Conservation (phyloP, 441 rosid species). For the Isatis lusitanica region DNA sequence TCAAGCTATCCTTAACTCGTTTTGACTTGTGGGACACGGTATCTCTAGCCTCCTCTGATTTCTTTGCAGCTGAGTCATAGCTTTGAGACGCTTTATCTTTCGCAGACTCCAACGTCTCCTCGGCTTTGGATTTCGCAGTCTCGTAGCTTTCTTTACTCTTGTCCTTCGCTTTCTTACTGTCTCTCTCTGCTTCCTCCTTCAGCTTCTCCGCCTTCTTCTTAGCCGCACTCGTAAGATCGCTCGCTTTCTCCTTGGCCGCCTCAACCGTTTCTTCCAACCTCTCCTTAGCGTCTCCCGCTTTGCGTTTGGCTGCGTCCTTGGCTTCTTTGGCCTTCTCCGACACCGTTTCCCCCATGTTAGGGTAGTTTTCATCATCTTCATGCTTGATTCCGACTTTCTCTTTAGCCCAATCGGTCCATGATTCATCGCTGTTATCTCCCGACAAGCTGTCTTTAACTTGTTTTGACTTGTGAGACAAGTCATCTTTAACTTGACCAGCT, state of each 20-base stretch:
- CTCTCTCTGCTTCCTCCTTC: constrained; percentile 30
- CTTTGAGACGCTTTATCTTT: constrained; percentile 38
- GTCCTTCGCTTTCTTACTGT: constrained; percentile 23
- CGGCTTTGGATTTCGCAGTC: constrained; percentile 40
- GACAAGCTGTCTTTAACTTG: constrained; percentile 23
- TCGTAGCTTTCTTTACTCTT: constrained; percentile 28
- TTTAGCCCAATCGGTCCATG: constrained; percentile 35
- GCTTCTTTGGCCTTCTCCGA: constrained; percentile 30
- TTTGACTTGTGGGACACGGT: constrained; percentile 27
- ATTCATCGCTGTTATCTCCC: constrained; percentile 18
- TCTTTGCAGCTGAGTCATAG: constrained; percentile 30
- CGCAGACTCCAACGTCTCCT: constrained; percentile 36
- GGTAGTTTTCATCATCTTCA: neutral
- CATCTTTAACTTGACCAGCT: constrained; percentile 35
- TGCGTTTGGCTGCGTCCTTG: constrained; percentile 25
- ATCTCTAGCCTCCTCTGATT: constrained; percentile 28
- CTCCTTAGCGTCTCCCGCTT: constrained; percentile 29
- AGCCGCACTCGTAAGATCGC: constrained; percentile 37
- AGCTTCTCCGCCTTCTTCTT: constrained; percentile 35
- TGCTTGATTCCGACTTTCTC: constrained; percentile 30
- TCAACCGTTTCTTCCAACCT: constrained; percentile 31
- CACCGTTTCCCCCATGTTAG: constrained; percentile 32
- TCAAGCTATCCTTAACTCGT: constrained; percentile 14
- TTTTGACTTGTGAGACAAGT: constrained; percentile 31
- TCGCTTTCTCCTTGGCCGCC: constrained; percentile 38